Base-by-base conservation (phyloP, 495 filamentous ascomycete genomes). In the Penicilliopsis zonata region DNA sequence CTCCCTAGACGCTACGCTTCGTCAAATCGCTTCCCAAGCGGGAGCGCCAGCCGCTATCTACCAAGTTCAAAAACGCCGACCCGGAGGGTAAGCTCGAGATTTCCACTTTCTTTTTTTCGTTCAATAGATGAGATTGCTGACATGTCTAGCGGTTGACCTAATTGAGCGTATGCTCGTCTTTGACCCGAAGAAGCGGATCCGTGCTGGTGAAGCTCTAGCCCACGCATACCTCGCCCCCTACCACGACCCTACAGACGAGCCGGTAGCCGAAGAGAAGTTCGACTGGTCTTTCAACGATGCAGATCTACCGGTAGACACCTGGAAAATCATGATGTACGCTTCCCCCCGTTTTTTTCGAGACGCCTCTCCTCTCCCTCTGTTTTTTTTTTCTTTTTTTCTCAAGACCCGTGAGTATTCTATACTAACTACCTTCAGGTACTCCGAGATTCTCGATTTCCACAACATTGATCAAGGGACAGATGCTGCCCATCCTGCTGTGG, bases 201-300 rank as follows among this genome's bases (percentile, higher is more conserved):
- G 78, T 27, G 90, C 90, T 8, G 68, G 74, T 38, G 75, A 86
- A 30, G 90, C 80, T 19, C 73, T 98, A 21, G 79, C 80, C 28
- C 85, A 96, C 52, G 82, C 86, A 39, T 98, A 96, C 51, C 81
- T 98, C 26, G 71, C 86, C 9, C 90, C 90, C 9, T 98, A 98
- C 61, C 90, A 98, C 50, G 90, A 98, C 49, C 87, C 88, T 9
- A 86, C 80, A 12, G 90, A 98, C 50, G 90, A 98, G 63, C 90
- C 90, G 5, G 81, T 83, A 9, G 84, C 90, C 15, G 83, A 93
- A 37, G 88, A 95, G 68, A 96, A 92, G 63, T 98, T 98, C 47
- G 90, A 98, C 53, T 98, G 90, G 90, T 94, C 86, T n/a, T 98
- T 98, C 62, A 98, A 95, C 53, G 88, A 98, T 52, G 92, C 90